These are phyloP conservation scores for Boletus coccyginus DNA, from an alignment of 768 basidiomycete species.

Conservation along the genomic window DNA sequence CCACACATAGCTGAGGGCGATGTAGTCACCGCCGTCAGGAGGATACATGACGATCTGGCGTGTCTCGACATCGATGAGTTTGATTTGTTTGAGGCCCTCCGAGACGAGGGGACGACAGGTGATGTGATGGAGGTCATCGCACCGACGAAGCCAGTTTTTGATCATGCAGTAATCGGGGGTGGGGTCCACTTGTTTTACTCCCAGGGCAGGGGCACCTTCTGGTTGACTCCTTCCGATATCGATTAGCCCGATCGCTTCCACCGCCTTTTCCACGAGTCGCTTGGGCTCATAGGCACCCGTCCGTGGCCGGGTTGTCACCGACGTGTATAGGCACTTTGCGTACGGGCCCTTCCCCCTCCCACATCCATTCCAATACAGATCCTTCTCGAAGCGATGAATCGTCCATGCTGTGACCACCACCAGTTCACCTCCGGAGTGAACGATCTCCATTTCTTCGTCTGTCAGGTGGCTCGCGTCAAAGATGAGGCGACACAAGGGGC, in stretches of 20 bases:
- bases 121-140: constrained; percentile 8
- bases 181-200: constrained; percentile 4
- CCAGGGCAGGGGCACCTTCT: background rate
- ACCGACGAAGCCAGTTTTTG: constrained; percentile 5
- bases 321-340: constrained; percentile 11
- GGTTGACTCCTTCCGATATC: background rate
- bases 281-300: background rate
- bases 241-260: constrained; percentile 7
- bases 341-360: background rate
- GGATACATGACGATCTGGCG: constrained; percentile 9
- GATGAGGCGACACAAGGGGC: constrained; percentile 11
- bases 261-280: background rate
- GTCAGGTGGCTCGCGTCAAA: constrained; percentile 8
- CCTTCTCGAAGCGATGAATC: background rate
- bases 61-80: constrained; percentile 7
- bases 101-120: constrained; percentile 5
- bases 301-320: background rate
- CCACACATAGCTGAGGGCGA: constrained; percentile 20
- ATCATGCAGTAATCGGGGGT: background rate
- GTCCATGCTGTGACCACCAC: background rate
- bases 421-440: background rate
- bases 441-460: background rate
- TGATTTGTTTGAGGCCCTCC: constrained; percentile 3
- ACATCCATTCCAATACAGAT: background rate
- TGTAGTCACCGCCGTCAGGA: constrained; percentile 1